Percentiles rank a stretch among this genome's conserved stretches.
phyloP scores from a whole-genome alignment of 2,329 filamentous ascomycete species.

The Atkinsonella texensis region DNA sequence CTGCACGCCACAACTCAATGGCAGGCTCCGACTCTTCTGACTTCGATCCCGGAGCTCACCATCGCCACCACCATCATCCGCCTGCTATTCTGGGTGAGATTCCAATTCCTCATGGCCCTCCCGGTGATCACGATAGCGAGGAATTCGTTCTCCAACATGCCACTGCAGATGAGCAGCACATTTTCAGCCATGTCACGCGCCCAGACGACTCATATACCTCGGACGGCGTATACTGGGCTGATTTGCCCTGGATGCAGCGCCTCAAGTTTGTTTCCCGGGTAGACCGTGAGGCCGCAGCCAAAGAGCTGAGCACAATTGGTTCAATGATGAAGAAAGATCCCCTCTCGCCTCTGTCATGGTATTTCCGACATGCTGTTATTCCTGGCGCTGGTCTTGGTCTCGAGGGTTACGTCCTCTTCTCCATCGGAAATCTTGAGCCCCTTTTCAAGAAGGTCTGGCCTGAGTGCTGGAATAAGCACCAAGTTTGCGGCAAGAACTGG shows the following conservation, averaged over 20 bases:
- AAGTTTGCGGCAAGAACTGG: constrained; percentile 69
- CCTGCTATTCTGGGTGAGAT: constrained; percentile 36
- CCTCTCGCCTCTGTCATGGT: constrained; percentile 71
- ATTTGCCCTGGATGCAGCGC: constrained; percentile 60
- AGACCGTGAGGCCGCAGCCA: constrained; percentile 55
- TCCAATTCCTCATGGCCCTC: constrained; percentile 39
- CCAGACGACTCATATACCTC: constrained; percentile 80
- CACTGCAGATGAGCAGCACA: constrained; percentile 40
- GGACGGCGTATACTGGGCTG: constrained; percentile 86
- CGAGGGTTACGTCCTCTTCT: constrained; percentile 94
- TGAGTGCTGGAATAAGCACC: constrained; percentile 58
- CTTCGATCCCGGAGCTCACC: constrained; percentile 3
- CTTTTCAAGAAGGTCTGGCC: constrained; percentile 68
- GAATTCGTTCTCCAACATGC: constrained; percentile 30
- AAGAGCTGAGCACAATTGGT: constrained; percentile 57
- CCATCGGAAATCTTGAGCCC: constrained; percentile 83
- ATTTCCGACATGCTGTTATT: constrained; percentile 82
- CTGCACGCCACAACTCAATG: constrained; percentile 1
- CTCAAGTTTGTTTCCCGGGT: constrained; percentile 64
- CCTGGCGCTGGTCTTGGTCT: constrained; percentile 85
- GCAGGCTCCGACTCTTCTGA: constrained; percentile 3
- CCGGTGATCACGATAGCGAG: constrained; percentile 35
- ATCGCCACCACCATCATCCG: constrained; percentile 11
- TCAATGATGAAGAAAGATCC: constrained; percentile 78
- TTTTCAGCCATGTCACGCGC: constrained; percentile 69